Percentiles rank a stretch among this genome's conserved stretches.
Evolutionary conservation across 495 filamentous ascomycete species (phyloP).

Genomic region (Neurospora sublineolata): DNA sequence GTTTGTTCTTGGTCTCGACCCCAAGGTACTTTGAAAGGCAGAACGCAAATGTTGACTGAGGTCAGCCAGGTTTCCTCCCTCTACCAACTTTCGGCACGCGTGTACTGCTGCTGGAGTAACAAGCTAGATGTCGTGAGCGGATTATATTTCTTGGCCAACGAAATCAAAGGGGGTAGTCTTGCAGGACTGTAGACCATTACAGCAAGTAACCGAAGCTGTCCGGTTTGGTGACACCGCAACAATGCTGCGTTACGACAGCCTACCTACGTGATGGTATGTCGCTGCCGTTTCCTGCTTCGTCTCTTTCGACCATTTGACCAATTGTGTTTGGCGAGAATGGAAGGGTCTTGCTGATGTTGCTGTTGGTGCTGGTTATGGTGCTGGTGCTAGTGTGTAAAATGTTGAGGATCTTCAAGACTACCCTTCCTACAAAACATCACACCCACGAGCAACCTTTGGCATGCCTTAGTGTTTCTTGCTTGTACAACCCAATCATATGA

Average conservation of each 20-base stretch:
- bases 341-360: not conserved
- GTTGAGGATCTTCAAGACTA: not conserved
- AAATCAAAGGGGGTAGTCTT: not conserved
- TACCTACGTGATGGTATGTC: not conserved
- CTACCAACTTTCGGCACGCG: not conserved
- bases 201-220: constrained; percentile 9
- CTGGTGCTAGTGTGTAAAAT: not conserved
- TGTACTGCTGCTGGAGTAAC: not conserved
- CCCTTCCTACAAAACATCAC: not conserved
- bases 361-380: not conserved
- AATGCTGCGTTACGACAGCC: constrained; percentile 5
- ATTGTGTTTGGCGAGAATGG: not conserved
- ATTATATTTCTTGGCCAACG: not conserved
- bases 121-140: not conserved
- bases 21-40: not conserved
- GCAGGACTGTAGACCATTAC: not conserved
- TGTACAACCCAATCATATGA: not conserved
- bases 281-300: not conserved
- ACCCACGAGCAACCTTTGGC: not conserved
- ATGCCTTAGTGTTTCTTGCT: not conserved
- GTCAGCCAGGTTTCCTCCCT: not conserved
- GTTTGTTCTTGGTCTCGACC: not conserved
- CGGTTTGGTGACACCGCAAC: constrained; percentile 6
- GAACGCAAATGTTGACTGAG: not conserved
- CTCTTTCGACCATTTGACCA: no score